Percentiles rank a stretch among this genome's conserved stretches.
These are phyloP conservation scores for Collybia sordida DNA, from an alignment of 768 basidiomycete genomes.

Conservation along the genomic window DNA sequence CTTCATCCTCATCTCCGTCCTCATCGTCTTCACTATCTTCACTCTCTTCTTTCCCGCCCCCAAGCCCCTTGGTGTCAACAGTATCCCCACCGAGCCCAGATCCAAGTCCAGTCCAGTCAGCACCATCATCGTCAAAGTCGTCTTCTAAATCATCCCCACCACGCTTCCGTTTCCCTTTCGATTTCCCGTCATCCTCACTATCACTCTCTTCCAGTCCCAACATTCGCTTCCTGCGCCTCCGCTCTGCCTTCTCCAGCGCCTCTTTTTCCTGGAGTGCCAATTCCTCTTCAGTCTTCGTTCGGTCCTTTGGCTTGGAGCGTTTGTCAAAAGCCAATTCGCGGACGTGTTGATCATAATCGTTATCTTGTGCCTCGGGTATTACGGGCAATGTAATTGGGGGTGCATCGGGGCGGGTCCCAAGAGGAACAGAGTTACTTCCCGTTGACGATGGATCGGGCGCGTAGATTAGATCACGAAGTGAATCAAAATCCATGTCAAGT, in stretches of 20 bases:
- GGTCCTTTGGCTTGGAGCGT: constrained; percentile 89
- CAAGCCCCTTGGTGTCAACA: constrained; percentile 30
- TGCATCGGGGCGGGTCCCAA: constrained; percentile 20
- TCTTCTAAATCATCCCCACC: constrained; percentile 93
- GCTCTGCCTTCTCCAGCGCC: constrained; percentile 82
- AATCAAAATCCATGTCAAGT: constrained; percentile 86
- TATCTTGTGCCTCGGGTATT: constrained; percentile 37
- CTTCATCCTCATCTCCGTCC: constrained; percentile 35
- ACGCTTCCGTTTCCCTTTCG: constrained; percentile 49
- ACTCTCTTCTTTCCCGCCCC: constrained; percentile 36
- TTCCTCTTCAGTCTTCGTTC: constrained; percentile 97
- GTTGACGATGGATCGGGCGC: constrained; percentile 47
- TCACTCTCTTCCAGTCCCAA: constrained; percentile 73
- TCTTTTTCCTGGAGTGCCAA: constrained; percentile 86
- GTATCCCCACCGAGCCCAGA: constrained; percentile 34
- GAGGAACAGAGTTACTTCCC: constrained; percentile 34
- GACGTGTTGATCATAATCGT: constrained; percentile 90
- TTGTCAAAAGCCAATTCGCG: constrained; percentile 92
- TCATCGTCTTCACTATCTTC: constrained; percentile 38
- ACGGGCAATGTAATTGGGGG: constrained; percentile 16
- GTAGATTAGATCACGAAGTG: constrained; percentile 74
- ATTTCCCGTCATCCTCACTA: constrained; percentile 54
- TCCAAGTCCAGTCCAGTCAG: constrained; percentile 40
- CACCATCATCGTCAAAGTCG: constrained; percentile 60
- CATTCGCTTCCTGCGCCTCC: constrained; percentile 78